Base-by-base conservation (phyloP, 1,139 yeast genomes). In the Pichia sp. region DNA sequence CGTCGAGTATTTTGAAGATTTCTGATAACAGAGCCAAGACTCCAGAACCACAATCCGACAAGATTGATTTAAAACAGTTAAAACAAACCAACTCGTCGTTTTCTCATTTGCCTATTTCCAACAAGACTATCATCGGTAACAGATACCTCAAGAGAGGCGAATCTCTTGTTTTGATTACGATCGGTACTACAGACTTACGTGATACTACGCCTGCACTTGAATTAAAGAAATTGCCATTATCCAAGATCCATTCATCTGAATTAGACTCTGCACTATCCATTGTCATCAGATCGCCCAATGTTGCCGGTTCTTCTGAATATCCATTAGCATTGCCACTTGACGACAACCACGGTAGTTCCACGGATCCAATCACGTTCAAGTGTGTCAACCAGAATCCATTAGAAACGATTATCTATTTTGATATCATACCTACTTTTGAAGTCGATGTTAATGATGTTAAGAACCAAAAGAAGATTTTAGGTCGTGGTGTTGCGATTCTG, bases 351-450 rank as follows among this genome's bases (percentile, higher is more conserved):
- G 89, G 87, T 3, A 75, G 81, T 53, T 83, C 91, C 6, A 78
- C 91, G 5, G 98, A 90, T 58, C 95, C 96, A 9, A 76, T 91
- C 41, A 73, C 85, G 10, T 89, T 93, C 67, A 83, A 83, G 53
- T 76, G 89, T 50, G 69, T 75, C 10, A 70, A 73, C 43, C 70
- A 72, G 34, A 72, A 73, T 37, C 73, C 84, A 4, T 70, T 76
- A 39, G 80, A 83, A 52, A 75, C 83, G n/a, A 67, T 76, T 4
- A 66, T 93, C 30, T 79, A 81, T 37, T 93, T 93, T 67, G 98
- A 93, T 65, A 76, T 93, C 52, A 90, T 91, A 20, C 96, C 97
- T n/a, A 89, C 98, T 0, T 91, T 90, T 63, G 88, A 81, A 27
- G 75, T 77, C 30, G 87, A 81, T 31, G 75, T 77, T 28, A 71